Base-by-base conservation (phyloP, 352 stramenopile genomes). In the Pythium coloratum region DNA sequence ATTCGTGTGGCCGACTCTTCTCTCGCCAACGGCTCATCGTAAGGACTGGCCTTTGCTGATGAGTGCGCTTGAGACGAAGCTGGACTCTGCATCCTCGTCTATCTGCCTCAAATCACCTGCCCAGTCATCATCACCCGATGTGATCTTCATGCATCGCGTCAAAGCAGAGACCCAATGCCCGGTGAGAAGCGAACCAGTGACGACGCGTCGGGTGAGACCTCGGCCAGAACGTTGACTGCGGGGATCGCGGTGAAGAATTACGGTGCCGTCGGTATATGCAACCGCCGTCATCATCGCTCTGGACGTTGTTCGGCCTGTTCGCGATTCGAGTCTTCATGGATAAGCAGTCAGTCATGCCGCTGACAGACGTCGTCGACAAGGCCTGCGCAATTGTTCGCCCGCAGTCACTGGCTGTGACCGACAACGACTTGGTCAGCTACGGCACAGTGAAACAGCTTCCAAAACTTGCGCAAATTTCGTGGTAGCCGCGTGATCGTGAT, bases 241-340 rank as follows among this genome's bases (percentile, higher is more conserved):
- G 38, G 38, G 4, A 18, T 44, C 1, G 38, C 38, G 4, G 38
- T 44, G 38, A 44, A 44, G 3, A 14, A 44, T 13, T 14, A 44
- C 13, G 38, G 38, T 50, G 16, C 40, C 10, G 13, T 38, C 33
- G 33, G 33, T 10, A 38, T 38, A 38, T 8, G 34, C 62, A 28
- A 57, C 54, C 13, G 42, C 33, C 6, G 5, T 68, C 3, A n/a
- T 68, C 7, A 68, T 68, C 50, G 34, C 9, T 34, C 13, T 67
- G 4, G 61, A 67, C 49, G 24, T 67, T 5, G 28, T 61, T 2
- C 61, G 61, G 61, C 1, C 38, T 67, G 4, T 26, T 67, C 6
- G 13, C 61, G 4, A 61, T 67, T 33, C 18, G 30, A 3, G 36
- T 61, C 2, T 61, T 67, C 30, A 53, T 61, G 50, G 61, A 67